Base-by-base conservation (phyloP, 352 stramenopile species). In the Blastocystis sp. region DNA sequence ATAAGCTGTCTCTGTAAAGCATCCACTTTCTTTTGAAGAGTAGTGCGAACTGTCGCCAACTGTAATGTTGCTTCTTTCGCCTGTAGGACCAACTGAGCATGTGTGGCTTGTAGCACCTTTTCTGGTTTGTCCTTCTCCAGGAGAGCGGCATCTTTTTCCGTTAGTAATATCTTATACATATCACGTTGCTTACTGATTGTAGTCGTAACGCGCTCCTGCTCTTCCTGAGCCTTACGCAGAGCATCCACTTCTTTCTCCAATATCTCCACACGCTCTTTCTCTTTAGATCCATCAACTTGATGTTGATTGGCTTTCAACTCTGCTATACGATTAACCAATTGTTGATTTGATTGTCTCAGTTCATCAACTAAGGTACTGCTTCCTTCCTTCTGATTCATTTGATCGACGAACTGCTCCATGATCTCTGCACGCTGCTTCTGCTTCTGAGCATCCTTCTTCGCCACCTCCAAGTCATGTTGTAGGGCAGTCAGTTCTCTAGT, bases 161-260 rank as follows among this genome's bases (percentile, higher is more conserved):
- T 93, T 15, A 98, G 91, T 30, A 98, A 91, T 35, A 96, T 93
- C 42, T 94, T 94, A 89, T 98, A 98, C 91, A 98, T 95, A 92
- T 98, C 96, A 27, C 96, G 94, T 90, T 98, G 96, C 90, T 98
- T 95, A 5, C 97, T 95, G 79, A 98, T 97, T 3, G 92, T 94
- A 19, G 92, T 91, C 17, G 98, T 95, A 90, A 98, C 94, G 7
- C 79, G 90, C 40, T 92, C 90, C 89, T 94, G 92, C 11, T 91
- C 91, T 69, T 92, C 87, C 19, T 92, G 84, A 9, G 94, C 91
- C 73, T 96, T 93, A 19, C 93, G 91, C 57, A 98, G 76, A 30
- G 93, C 90, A 24, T 93, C 91, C 13, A 98, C 90, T 89, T 98
- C 94, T 59, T 93, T 27, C 22, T 93, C 91, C 56, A 97, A 90